Conservation (phyloP, 1,139 yeast genomes). For the Blastobotrys aristatus region DNA sequence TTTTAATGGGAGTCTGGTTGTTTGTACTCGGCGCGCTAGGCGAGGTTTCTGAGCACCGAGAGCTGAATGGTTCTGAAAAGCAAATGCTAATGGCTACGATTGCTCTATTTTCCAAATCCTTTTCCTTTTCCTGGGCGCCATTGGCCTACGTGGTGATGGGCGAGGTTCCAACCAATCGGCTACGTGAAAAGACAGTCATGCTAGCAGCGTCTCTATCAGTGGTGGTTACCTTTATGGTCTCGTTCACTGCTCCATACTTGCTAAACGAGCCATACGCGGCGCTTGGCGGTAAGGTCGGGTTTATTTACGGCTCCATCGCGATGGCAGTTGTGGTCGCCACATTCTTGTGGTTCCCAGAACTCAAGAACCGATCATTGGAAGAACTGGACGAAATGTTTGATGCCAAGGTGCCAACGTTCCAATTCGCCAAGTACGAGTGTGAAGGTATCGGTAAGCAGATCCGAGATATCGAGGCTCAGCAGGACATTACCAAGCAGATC, state of each 20-base stretch:
- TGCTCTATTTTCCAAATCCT: slow-evolving; percentile 7
- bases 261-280: slow-evolving; percentile 16
- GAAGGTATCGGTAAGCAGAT: slow-evolving; percentile 7
- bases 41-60: neutral
- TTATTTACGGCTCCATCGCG: slow-evolving; percentile 11
- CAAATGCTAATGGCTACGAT: slow-evolving; percentile 8
- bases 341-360: slow-evolving; percentile 42
- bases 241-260: slow-evolving; percentile 16
- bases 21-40: slow-evolving; percentile 15
- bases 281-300: slow-evolving; percentile 17
- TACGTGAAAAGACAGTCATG: slow-evolving; percentile 15
- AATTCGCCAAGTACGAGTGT: slow-evolving; percentile 10
- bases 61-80: neutral
- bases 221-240: slow-evolving; percentile 12
- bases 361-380: slow-evolving; percentile 39
- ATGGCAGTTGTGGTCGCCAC: slow-evolving; percentile 6
- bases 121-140: slow-evolving; percentile 16
- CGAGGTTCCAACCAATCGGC: slow-evolving; percentile 12
- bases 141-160: slow-evolving; percentile 15
- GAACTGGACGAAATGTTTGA: slow-evolving; percentile 44
- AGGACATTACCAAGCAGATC: neutral
- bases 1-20: slow-evolving; percentile 13
- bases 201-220: slow-evolving; percentile 13
- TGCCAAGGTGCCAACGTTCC: slow-evolving; percentile 1
- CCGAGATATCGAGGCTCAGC: neutral